These are phyloP conservation scores for Ophiostoma novo-ulmi DNA, from an alignment of 2,329 filamentous ascomycete genomes.

Conservation along the genomic window DNA sequence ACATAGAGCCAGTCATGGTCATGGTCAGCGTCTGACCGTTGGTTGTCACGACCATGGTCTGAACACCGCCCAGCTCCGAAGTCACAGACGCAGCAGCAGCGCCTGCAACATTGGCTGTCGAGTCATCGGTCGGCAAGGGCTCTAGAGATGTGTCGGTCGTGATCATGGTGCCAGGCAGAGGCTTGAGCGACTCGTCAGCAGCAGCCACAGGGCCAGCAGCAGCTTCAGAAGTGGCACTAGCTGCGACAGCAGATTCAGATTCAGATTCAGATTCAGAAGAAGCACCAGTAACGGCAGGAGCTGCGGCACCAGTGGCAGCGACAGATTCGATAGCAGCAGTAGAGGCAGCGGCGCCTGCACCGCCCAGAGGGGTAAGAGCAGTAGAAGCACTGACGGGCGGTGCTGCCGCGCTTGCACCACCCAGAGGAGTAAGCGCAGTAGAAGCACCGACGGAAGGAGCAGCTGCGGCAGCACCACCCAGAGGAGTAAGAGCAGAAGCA, in stretches of 20 bases:
- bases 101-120: not conserved
- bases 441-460: not conserved
- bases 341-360: not conserved
- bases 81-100: not conserved
- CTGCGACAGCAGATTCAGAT: not conserved
- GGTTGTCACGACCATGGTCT: slow-evolving; percentile 26
- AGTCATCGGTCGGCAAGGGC: slow-evolving; percentile 15
- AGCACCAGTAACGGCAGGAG: not conserved
- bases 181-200: slow-evolving; percentile 2
- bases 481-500: not conserved
- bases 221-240: not conserved
- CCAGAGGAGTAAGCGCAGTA: too few species aligned
- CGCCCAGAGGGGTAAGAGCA: not conserved
- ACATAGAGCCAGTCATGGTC: slow-evolving; percentile 23
- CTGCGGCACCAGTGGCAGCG: not conserved
- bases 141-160: not conserved
- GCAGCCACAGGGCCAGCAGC: not conserved
- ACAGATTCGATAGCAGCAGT: not conserved
- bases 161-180: not conserved
- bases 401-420: not conserved
- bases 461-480: not conserved
- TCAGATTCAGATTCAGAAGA: not conserved
- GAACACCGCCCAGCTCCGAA: slow-evolving; percentile 16
- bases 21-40: slow-evolving; percentile 24
- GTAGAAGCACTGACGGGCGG: too few species aligned